A percentile compares a stretch with the other conserved stretches of the same genome.
These are phyloP conservation scores for Neostapfia colusana DNA, from an alignment of 176 grass and related monocot genomes.

Conservation along the genomic window DNA sequence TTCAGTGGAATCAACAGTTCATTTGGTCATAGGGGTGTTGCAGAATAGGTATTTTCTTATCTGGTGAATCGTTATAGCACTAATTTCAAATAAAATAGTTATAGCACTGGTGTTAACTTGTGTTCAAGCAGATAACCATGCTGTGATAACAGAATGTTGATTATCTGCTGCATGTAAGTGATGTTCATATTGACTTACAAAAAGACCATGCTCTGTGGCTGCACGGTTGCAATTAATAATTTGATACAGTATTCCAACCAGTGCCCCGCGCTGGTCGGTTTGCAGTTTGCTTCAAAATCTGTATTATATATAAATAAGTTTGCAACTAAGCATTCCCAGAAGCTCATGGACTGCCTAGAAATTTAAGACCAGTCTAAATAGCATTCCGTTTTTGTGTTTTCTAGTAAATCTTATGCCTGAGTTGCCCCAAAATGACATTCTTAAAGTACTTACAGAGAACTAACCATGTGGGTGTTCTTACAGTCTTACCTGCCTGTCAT, in stretches of 20 bases:
- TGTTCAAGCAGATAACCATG: constrained; percentile 1
- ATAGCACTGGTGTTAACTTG: background rate
- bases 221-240: background rate
- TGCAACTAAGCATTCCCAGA: background rate
- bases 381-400: background rate
- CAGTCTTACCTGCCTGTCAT: background rate
- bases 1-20: background rate
- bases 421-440: background rate
- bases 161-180: background rate
- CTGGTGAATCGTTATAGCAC: background rate
- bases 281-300: background rate
- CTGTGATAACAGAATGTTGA: background rate
- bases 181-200: background rate
- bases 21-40: background rate
- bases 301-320: background rate
- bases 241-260: background rate
- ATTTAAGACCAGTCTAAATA: background rate
- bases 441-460: constrained; percentile 5
- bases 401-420: background rate
- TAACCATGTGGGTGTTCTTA: constrained; percentile 1
- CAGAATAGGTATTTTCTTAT: background rate
- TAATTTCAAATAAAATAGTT: background rate
- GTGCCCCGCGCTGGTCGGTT: background rate
- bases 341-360: background rate
- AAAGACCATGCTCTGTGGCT: background rate